Conservation (phyloP, 371 early-diverging fungal genomes). For the Apophysomyces elegans region DNA sequence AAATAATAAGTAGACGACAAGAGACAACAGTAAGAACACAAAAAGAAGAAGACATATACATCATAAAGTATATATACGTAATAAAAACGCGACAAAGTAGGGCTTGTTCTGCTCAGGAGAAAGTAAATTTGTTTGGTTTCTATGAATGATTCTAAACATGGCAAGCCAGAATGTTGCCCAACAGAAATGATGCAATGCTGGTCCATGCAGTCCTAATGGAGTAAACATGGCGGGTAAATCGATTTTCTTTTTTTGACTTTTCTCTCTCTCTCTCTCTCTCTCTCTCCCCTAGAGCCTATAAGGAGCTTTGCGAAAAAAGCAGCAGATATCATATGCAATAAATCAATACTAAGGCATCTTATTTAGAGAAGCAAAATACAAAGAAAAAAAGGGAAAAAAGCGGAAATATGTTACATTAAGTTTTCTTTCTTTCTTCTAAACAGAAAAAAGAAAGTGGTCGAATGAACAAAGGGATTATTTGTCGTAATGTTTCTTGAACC, state of each 20-base stretch:
- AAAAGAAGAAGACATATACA: not conserved
- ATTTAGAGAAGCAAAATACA: not conserved
- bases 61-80: not conserved
- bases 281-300: not conserved
- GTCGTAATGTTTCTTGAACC: conserved; percentile 61
- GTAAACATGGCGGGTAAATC: conserved; percentile 12
- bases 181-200: conserved; percentile 7
- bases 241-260: conserved; percentile 1
- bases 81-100: too few relatives aligned
- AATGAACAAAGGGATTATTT: conserved; percentile 9
- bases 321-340: not conserved
- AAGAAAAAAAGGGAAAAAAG: not conserved
- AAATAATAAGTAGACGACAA: not conserved
- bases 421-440: not conserved
- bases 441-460: conserved; percentile 10
- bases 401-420: not conserved
- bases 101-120: not conserved
- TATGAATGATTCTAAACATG: conserved; percentile 1
- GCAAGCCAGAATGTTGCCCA: not conserved
- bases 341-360: not conserved
- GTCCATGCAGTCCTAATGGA: conserved; percentile 3
- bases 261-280: not conserved
- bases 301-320: conserved; percentile 2
- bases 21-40: not conserved
- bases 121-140: not conserved